These are phyloP conservation scores for Theileria orientalis DNA, from an alignment of 169 alveolate species.

Conservation along the genomic window DNA sequence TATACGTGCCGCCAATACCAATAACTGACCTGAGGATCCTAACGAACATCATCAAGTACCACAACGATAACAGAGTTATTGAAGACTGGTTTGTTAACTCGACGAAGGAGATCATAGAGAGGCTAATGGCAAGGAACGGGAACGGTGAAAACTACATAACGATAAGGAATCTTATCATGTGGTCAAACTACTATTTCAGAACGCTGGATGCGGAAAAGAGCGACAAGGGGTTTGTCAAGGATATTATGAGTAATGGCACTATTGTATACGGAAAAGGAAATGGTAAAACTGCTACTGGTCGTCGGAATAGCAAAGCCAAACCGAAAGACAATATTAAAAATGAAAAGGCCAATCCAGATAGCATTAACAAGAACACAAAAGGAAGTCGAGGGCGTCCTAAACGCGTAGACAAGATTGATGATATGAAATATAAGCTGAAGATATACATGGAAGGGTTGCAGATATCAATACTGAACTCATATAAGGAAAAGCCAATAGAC, in stretches of 20 bases:
- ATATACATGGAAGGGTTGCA: neutral
- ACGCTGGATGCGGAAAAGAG: no score
- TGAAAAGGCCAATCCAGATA: neutral
- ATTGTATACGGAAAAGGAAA: no score
- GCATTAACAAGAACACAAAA: neutral
- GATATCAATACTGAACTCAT: slow-evolving; percentile 10
- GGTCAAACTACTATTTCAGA: slow-evolving; percentile 6
- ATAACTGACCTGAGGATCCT: slow-evolving; percentile 16
- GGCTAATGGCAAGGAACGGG: neutral
- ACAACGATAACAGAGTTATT: slow-evolving; percentile 13
- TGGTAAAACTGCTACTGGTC: no score
- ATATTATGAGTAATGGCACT: no score
- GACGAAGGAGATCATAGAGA: slow-evolving; percentile 23
- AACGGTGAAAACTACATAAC: neutral
- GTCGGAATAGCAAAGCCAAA: no score
- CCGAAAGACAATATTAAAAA: neutral
- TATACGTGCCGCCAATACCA: slow-evolving; percentile 82
- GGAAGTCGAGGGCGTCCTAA: no score
- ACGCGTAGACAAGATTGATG: no score
- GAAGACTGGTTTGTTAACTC: slow-evolving; percentile 49
- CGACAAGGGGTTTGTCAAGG: no score
- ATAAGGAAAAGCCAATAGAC: neutral
- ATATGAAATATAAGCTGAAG: no score
- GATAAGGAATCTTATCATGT: slow-evolving; percentile 1
- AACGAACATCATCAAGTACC: slow-evolving; percentile 39